phyloP scores from a whole-genome alignment of 441 rosid species.

The Manihot esculenta region DNA sequence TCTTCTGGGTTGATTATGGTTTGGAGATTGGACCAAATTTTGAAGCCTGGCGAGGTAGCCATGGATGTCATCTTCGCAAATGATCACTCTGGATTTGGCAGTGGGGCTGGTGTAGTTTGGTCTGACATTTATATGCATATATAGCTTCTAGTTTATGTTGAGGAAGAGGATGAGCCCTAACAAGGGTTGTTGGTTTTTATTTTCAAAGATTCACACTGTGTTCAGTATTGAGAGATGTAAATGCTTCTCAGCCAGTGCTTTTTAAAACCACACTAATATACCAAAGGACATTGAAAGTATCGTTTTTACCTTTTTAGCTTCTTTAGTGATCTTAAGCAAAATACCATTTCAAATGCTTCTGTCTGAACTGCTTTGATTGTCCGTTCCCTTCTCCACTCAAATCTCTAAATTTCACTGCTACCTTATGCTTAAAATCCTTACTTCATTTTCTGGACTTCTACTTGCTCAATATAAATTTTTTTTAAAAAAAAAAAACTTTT shows the following conservation, averaged over 20 bases:
- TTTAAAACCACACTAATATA: no score
- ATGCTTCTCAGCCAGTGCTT: no score
- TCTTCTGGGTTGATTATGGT: constrained; percentile 36
- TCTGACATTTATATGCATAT: constrained; percentile 10
- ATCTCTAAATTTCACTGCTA: not conserved
- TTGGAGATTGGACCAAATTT: constrained; percentile 74
- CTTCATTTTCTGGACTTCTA: not conserved
- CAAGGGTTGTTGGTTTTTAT: no score
- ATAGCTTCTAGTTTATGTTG: not conserved
- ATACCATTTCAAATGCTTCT: no score
- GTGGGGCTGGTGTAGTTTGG: not conserved
- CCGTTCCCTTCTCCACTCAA: constrained; percentile 11
- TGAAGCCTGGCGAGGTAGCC: constrained; percentile 63
- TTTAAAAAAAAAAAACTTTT: not conserved
- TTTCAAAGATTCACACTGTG: no score
- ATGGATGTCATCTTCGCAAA: constrained; percentile 84
- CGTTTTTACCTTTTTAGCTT: no score
- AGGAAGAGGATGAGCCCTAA: no score
- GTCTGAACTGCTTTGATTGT: not conserved
- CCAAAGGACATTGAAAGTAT: no score
- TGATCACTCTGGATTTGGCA: constrained; percentile 47
- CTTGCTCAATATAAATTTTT: not conserved
- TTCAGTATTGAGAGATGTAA: no score
- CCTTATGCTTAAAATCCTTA: not conserved
- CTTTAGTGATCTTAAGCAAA: no score